Conservation (phyloP, 2,329 filamentous ascomycete species). For the Rutstroemia sp. region DNA sequence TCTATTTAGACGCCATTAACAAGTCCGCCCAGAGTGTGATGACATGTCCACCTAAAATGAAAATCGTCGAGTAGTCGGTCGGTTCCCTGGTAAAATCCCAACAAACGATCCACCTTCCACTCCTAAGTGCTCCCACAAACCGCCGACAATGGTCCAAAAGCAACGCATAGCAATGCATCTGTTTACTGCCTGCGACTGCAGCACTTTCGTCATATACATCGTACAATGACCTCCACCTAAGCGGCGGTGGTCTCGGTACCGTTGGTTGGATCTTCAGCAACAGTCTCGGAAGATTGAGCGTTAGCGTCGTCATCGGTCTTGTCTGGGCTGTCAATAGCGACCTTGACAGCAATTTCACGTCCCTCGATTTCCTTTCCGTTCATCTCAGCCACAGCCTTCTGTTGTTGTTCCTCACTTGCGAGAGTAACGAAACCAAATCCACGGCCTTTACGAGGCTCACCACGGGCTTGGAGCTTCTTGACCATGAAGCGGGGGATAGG, state of each 20-base stretch:
- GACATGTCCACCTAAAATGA: slow-evolving; percentile 25
- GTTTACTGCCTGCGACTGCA: slow-evolving; percentile 4
- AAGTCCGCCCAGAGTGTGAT: slow-evolving; percentile 17
- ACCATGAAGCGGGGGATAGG: slow-evolving; percentile 99
- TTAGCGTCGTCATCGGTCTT: slow-evolving; percentile 76
- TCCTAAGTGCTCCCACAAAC: slow-evolving; percentile 16
- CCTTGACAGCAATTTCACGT: slow-evolving; percentile 98
- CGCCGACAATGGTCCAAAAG: slow-evolving; percentile 23
- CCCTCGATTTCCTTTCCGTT: slow-evolving; percentile 99
- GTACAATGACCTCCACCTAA: slow-evolving; percentile 28
- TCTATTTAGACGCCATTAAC: slow-evolving; percentile 22
- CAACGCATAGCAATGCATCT: slow-evolving; percentile 22
- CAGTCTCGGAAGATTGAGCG: slow-evolving; percentile 30
- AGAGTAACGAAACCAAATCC: slow-evolving; percentile 98
- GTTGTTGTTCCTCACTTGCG: slow-evolving; percentile 88
- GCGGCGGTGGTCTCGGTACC: slow-evolving; percentile 36
- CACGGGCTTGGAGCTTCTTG: slow-evolving; percentile 98
- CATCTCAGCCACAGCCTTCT: slow-evolving; percentile 97
- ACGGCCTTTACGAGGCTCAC: slow-evolving; percentile 97
- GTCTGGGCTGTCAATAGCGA: slow-evolving; percentile 97
- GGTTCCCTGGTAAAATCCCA: slow-evolving; percentile 18
- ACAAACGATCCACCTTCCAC: slow-evolving; percentile 16
- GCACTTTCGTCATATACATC: slow-evolving; percentile 24
- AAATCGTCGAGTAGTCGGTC: slow-evolving; percentile 26
- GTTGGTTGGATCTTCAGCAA: slow-evolving; percentile 51